phyloP scores from a whole-genome alignment of 2,329 filamentous ascomycete genomes.

The Corniculantispora saksenae region DNA sequence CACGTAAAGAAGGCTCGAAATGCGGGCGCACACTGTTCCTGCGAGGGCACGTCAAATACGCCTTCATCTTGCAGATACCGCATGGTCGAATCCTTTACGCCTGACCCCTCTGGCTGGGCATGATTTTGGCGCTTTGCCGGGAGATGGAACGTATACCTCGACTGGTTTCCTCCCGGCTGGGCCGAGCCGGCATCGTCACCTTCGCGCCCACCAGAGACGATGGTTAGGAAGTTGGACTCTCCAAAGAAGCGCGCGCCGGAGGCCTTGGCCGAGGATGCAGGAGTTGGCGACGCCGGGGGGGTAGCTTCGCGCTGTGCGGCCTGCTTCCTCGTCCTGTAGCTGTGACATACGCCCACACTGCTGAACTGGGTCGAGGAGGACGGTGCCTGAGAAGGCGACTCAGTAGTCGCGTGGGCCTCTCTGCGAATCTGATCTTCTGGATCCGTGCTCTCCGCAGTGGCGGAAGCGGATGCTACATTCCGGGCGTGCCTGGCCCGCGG shows the following conservation, averaged over 20 bases:
- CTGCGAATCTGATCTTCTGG: slow-evolving; percentile 13
- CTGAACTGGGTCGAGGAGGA: slow-evolving; percentile 1
- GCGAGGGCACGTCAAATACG: slow-evolving; percentile 47
- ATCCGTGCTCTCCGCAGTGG: slow-evolving; percentile 11
- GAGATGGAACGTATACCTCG: slow-evolving; percentile 33
- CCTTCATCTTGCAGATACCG: slow-evolving; percentile 49
- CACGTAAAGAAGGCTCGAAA: slow-evolving; percentile 55
- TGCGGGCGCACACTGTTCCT: slow-evolving; percentile 42
- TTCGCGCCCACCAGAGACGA: slow-evolving; percentile 30
- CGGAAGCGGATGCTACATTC: background rate
- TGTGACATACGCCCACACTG: slow-evolving; percentile 1
- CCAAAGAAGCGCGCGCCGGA: slow-evolving; percentile 38
- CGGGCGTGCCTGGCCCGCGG: slow-evolving; percentile 11
- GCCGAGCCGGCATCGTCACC: slow-evolving; percentile 6
- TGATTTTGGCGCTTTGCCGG: slow-evolving; percentile 29
- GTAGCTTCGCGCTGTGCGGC: slow-evolving; percentile 16
- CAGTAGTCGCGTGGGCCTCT: background rate
- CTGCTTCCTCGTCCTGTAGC: slow-evolving; percentile 16
- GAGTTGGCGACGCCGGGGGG: slow-evolving; percentile 4
- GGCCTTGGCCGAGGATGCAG: slow-evolving; percentile 23
- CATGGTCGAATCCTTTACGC: slow-evolving; percentile 49
- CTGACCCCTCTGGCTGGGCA: slow-evolving; percentile 26
- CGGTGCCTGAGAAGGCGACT: slow-evolving; percentile 11
- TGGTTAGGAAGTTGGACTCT: slow-evolving; percentile 41
- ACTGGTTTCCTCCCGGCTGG: slow-evolving; percentile 22